These are phyloP conservation scores for Aspergillus transmontanensis DNA, from an alignment of 2,329 filamentous ascomycete species.

Conservation along the genomic window DNA sequence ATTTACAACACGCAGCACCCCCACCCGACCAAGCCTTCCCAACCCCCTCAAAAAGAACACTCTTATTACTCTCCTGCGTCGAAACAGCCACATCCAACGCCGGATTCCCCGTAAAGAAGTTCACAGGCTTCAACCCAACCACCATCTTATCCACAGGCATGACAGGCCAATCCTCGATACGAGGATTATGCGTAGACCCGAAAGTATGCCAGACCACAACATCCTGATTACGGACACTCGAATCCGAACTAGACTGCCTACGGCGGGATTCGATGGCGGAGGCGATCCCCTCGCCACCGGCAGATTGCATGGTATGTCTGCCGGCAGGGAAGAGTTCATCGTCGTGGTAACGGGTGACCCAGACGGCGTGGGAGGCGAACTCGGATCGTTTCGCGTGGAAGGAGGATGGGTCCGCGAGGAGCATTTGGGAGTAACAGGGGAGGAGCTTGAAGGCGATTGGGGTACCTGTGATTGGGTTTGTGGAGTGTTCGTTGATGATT, in stretches of 20 bases:
- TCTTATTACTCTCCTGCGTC: constrained; percentile 10
- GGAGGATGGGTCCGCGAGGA: constrained; percentile 54
- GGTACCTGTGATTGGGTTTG: constrained; percentile 55
- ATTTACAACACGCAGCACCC: background rate
- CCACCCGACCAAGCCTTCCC: too few relatives aligned
- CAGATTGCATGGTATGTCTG: constrained; percentile 54
- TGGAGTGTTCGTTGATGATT: constrained; percentile 54
- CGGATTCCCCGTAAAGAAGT: constrained; percentile 17
- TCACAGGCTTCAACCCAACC: constrained; percentile 13
- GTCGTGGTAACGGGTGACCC: constrained; percentile 55
- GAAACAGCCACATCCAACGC: constrained; percentile 14
- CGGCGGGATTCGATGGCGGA: constrained; percentile 24
- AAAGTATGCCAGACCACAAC: constrained; percentile 41
- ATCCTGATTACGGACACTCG: constrained; percentile 25
- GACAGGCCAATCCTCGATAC: constrained; percentile 44
- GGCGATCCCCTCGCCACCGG: constrained; percentile 28
- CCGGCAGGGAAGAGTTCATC: constrained; percentile 53
- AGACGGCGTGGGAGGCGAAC: constrained; percentile 54
- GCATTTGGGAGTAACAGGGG: constrained; percentile 56
- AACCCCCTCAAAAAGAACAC: constrained; percentile 4
- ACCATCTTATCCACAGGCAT: constrained; percentile 35
- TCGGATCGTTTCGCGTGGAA: constrained; percentile 54
- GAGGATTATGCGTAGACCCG: constrained; percentile 45
- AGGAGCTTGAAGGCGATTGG: constrained; percentile 59
- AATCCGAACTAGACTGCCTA: constrained; percentile 36